These are phyloP conservation scores for Smallanthus sonchifolius DNA, from an alignment of 129 eudicot species.

Conservation along the genomic window DNA sequence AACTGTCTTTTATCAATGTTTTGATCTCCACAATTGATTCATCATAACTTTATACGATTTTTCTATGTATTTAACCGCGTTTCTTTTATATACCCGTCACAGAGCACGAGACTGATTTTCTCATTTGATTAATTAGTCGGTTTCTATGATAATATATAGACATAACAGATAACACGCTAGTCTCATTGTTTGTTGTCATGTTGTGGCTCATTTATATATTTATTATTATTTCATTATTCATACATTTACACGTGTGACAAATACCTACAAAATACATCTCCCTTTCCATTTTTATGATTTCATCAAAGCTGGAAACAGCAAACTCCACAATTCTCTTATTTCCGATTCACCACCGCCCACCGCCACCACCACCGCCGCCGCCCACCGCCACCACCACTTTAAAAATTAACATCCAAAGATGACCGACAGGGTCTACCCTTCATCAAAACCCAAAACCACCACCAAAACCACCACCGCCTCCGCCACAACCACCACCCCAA, in stretches of 20 bases:
- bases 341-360: not conserved
- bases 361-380: conserved; percentile 10
- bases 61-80: no score
- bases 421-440: conserved; percentile 89
- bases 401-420: conserved; percentile 11
- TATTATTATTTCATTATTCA: not conserved
- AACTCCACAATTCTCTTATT: not conserved
- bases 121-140: no score
- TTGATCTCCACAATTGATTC: no score
- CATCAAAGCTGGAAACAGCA: conserved; percentile 7
- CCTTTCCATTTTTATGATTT: conserved; percentile 10
- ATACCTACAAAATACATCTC: conserved; percentile 7
- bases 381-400: not conserved
- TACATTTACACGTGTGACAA: conserved; percentile 27
- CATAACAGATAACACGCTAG: no score
- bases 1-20: no score
- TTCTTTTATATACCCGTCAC: no score
- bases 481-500: conserved; percentile 34
- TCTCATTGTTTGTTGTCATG: not conserved
- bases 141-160: no score
- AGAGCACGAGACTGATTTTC: no score
- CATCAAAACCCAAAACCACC: conserved; percentile 59
- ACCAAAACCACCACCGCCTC: conserved; percentile 4
- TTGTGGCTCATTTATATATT: conserved; percentile 2
- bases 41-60: no score